Base-by-base conservation (phyloP, 805 yeast genomes). In the Hermanozyma aechmeae region DNA sequence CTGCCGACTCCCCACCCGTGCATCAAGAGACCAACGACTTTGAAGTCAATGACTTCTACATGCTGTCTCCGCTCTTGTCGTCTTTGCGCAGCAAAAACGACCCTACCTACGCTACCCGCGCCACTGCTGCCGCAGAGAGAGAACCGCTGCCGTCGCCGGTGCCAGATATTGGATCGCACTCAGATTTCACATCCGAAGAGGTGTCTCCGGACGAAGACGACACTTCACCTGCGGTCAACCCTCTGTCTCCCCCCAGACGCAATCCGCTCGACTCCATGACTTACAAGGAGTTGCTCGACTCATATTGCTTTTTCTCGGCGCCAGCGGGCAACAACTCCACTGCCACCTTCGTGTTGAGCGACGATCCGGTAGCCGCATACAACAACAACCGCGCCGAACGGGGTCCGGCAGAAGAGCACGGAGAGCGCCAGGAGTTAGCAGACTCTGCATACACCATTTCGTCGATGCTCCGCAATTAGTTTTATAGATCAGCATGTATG, bases 231-330 rank as follows among this genome's bases (percentile, higher is more conserved):
- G 13, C 20, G 15, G 15, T 12, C 24, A 12, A 7, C 24, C 24
- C n/a, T 13, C 13, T 11, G 23, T 27, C 15, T 16, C 28, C 13
- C 30, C 36, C 8, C 22, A 31, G 13, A 24, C n/a, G 21, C n/a
- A 25, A 30, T 17, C 25, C 23, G 2, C 30, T 68, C 30, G 61
- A 71, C 39, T 65, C 79, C 4, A 63, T 67, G 40, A 58, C 74
- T 1, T 76, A 76, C 42, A 66, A 69, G 38, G 72, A 74, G 33
- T 50, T 76, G 13, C 50, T 77, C 29, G 74, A 75, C 27, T 65
- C 70, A 16, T 77, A 72, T 42, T 77, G 84, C 39, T 77, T 77
- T 41, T 76, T 69, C 32, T 42, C 55, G 8, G 27, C 51, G 3
- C 39, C 41, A n/a, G 26, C 37, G n/a, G 34, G 34, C 6, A 42